These are phyloP conservation scores for Fusarium annulatum DNA, from an alignment of 2,329 filamentous ascomycete genomes.

Conservation along the genomic window DNA sequence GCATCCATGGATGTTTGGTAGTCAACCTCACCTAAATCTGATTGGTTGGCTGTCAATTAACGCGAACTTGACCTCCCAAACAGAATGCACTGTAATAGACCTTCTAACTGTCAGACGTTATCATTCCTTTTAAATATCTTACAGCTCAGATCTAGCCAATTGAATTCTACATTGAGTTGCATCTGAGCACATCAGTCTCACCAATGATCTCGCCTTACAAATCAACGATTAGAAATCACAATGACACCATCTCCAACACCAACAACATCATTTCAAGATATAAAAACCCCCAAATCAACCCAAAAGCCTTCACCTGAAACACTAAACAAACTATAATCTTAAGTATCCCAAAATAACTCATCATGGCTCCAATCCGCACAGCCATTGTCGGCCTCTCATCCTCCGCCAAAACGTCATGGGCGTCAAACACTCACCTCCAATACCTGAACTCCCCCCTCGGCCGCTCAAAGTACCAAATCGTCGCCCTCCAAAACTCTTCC, in stretches of 20 bases:
- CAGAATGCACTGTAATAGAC: neutral
- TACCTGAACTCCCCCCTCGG: constrained; percentile 63
- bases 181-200: neutral
- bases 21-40: neutral
- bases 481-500: constrained; percentile 64
- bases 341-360: accelerated
- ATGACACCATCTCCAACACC: neutral
- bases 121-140: neutral
- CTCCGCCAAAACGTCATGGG: constrained; percentile 64
- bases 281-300: neutral
- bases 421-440: constrained; percentile 65
- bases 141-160: neutral
- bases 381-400: constrained; percentile 69
- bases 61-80: neutral
- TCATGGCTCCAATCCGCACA: constrained; percentile 63
- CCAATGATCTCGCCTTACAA: neutral
- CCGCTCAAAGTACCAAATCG: constrained; percentile 58
- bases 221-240: constrained; percentile 26
- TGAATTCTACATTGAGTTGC: neutral
- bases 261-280: neutral
- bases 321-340: neutral
- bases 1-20: neutral
- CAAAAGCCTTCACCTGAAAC: too few species aligned
- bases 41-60: neutral
- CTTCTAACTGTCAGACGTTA: neutral